These are phyloP conservation scores for Glebionis coronaria DNA, from an alignment of 129 eudicot species.

Conservation along the genomic window DNA sequence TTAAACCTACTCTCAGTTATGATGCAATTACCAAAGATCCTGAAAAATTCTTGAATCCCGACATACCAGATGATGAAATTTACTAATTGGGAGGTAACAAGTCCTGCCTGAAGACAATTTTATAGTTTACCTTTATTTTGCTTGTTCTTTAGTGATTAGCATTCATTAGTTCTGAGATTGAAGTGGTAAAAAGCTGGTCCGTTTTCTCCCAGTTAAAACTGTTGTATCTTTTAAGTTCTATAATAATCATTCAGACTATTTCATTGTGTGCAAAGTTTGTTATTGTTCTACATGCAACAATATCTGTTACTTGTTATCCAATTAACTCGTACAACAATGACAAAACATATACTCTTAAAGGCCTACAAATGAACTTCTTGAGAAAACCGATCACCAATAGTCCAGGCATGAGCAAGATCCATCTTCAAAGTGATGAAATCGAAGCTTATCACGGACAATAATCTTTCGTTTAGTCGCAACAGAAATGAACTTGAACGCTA, in stretches of 20 bases:
- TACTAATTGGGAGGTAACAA: conserved; percentile 37
- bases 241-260: conserved; percentile 20
- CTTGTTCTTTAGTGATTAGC: conserved; percentile 21
- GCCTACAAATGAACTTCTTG: not conserved
- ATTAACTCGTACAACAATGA: too few relatives aligned
- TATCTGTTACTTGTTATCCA: not conserved
- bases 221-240: conserved; percentile 34
- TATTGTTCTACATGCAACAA: not conserved
- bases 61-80: conserved; percentile 95
- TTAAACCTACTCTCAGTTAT: conserved; percentile 48
- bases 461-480: conserved; percentile 40
- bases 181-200: conserved; percentile 18
- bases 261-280: not conserved
- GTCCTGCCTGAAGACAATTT: conserved; percentile 5
- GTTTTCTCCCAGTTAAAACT: conserved; percentile 22
- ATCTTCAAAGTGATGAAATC: conserved; percentile 63
- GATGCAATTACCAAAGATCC: conserved; percentile 56
- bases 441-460: conserved; percentile 64
- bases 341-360: not conserved
- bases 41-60: conserved; percentile 62
- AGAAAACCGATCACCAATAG: conserved; percentile 42
- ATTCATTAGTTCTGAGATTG: conserved; percentile 13
- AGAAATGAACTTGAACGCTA: conserved; percentile 53
- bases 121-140: conserved; percentile 14
- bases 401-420: conserved; percentile 61